Evolutionary conservation across 331 rosid genomes (phyloP).

Genomic region (Cucumis variabilis): DNA sequence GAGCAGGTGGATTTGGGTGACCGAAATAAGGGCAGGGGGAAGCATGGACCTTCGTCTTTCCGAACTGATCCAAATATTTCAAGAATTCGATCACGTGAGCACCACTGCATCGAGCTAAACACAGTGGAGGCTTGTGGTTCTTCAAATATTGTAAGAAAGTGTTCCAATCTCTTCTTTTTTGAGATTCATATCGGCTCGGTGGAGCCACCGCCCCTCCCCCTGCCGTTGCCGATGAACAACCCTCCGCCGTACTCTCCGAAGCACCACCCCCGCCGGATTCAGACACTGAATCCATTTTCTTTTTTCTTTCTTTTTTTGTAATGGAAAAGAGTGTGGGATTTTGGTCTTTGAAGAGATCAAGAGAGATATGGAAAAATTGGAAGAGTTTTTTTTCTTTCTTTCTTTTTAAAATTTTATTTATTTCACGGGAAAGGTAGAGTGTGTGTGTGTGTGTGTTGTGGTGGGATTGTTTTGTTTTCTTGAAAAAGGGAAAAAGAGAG

Average conservation of each 20-base stretch:
- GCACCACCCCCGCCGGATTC: constrained; percentile 41
- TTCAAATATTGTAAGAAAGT: constrained; percentile 86
- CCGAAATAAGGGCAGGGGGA: constrained; percentile 84
- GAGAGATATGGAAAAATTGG: not conserved
- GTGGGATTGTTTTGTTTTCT: not conserved
- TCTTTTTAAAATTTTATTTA: not conserved
- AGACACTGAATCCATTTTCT: constrained; percentile 61
- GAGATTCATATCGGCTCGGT: constrained; percentile 93
- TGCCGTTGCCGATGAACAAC: constrained; percentile 37
- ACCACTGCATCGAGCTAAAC: constrained; percentile 90
- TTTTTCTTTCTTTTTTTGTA: no score
- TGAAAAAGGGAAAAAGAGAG: not conserved
- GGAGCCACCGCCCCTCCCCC: constrained; percentile 53
- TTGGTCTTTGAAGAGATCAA: not conserved
- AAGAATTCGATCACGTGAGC: constrained; percentile 96
- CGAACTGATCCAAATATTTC: constrained; percentile 91
- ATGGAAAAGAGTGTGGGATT: not conserved
- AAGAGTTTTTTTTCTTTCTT: not conserved
- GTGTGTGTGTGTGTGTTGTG: not conserved
- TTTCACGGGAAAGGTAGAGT: constrained; percentile 43
- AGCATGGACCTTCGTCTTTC: constrained; percentile 86
- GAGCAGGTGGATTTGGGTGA: constrained; percentile 84
- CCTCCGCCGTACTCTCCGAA: constrained; percentile 50
- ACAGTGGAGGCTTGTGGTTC: constrained; percentile 98
- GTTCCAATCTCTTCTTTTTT: constrained; percentile 98